phyloP scores from a whole-genome alignment of 1,284 basidiomycete species.

The Cryptococcus sp. region DNA sequence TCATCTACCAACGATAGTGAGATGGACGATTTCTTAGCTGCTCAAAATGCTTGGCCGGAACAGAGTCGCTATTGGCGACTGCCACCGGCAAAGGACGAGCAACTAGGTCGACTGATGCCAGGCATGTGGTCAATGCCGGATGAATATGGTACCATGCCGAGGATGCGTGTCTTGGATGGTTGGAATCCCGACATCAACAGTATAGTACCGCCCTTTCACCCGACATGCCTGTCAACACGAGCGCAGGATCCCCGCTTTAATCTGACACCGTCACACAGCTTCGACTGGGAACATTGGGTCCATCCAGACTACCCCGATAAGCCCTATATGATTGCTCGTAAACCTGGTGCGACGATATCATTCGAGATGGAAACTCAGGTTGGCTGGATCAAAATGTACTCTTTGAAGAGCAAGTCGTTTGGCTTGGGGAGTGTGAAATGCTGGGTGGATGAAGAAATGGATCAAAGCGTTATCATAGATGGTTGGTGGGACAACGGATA shows the following conservation, averaged over 20 bases:
- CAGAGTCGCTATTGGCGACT: slow-evolving; percentile 23
- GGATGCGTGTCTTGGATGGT: slow-evolving; percentile 34
- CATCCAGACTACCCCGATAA: slow-evolving; percentile 43
- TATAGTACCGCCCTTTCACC: slow-evolving; percentile 29
- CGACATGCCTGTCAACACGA: slow-evolving; percentile 36
- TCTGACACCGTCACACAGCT: slow-evolving; percentile 28
- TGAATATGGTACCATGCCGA: slow-evolving; percentile 39
- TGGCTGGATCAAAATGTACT: slow-evolving; percentile 45
- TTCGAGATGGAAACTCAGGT: slow-evolving; percentile 39
- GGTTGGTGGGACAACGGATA: slow-evolving; percentile 43
- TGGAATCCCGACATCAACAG: slow-evolving; percentile 34
- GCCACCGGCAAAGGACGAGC: slow-evolving; percentile 11
- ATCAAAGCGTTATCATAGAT: slow-evolving; percentile 22
- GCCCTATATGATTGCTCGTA: slow-evolving; percentile 36
- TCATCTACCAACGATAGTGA: too few relatives aligned
- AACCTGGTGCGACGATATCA: slow-evolving; percentile 32
- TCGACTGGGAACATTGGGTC: slow-evolving; percentile 44
- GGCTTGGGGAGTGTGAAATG: slow-evolving; percentile 42
- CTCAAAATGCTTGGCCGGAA: slow-evolving; percentile 23
- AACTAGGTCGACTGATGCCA: slow-evolving; percentile 26
- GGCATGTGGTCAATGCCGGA: slow-evolving; percentile 33
- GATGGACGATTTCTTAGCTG: slow-evolving; percentile 4
- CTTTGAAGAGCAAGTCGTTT: slow-evolving; percentile 35
- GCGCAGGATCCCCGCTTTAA: slow-evolving; percentile 30
- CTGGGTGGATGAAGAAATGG: slow-evolving; percentile 37